Evolutionary conservation across 2,329 filamentous ascomycete species (phyloP).

Genomic region (Alternaria alternata): DNA sequence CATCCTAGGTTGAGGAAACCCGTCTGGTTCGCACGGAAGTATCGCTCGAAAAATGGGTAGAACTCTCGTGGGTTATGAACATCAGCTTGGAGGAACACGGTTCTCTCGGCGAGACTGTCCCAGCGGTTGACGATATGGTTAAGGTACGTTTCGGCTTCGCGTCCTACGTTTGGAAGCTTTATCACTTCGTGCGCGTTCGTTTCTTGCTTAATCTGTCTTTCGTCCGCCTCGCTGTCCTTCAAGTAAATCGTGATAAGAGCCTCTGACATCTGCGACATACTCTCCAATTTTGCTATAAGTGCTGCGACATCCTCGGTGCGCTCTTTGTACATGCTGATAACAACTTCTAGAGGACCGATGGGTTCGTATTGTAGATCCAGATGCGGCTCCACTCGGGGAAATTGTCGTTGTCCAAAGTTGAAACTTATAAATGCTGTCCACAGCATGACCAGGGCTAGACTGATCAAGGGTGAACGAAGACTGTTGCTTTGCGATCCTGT

Average conservation of each 20-base stretch:
- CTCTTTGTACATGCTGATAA: conserved; percentile 52
- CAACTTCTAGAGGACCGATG: conserved; percentile 37
- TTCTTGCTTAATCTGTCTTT: conserved; percentile 24
- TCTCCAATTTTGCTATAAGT: conserved; percentile 32
- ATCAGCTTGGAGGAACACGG: conserved; percentile 59
- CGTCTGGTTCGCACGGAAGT: conserved; percentile 48
- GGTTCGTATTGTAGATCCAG: conserved; percentile 35
- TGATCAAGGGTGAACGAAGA: conserved; percentile 11
- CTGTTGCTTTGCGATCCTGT: not conserved
- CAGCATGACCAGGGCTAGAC: conserved; percentile 18
- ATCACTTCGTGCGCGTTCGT: conserved; percentile 39
- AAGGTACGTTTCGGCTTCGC: conserved; percentile 58
- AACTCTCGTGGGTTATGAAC: conserved; percentile 52
- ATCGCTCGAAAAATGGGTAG: conserved; percentile 51
- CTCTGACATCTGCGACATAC: conserved; percentile 29
- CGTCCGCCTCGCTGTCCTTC: conserved; percentile 39
- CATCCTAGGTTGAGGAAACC: conserved; percentile 58
- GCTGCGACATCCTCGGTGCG: conserved; percentile 31
- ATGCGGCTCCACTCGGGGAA: conserved; percentile 9
- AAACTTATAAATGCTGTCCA: conserved; percentile 27
- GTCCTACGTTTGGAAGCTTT: conserved; percentile 51
- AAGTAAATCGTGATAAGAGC: conserved; percentile 44
- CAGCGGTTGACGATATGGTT: conserved; percentile 56
- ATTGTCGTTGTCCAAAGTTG: conserved; percentile 29
- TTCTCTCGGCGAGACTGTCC: conserved; percentile 56